phyloP scores from a whole-genome alignment of 1,139 yeast species.

The Spencermartinsiella ligniputridi region DNA sequence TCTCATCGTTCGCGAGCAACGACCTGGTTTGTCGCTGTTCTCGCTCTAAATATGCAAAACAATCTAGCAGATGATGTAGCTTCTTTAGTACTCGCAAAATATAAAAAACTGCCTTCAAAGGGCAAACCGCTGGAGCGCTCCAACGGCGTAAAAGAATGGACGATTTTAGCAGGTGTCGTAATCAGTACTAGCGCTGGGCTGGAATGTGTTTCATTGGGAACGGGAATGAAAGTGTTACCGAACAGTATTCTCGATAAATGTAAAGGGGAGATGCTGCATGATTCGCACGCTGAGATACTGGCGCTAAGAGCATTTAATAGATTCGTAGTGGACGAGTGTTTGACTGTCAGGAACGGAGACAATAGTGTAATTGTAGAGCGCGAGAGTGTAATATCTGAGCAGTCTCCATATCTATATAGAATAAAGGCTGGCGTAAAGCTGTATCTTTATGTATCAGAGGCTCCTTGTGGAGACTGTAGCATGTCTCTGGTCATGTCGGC shows the following conservation, averaged over 20 bases:
- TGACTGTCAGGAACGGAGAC: slow-evolving; percentile 4
- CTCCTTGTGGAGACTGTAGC: slow-evolving; percentile 93
- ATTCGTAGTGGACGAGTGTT: slow-evolving; percentile 37
- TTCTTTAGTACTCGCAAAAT: slow-evolving; percentile 30
- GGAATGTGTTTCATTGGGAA: slow-evolving; percentile 49
- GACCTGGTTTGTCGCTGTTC: too few relatives aligned
- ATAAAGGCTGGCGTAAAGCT: slow-evolving; percentile 38
- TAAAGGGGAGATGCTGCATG: slow-evolving; percentile 67
- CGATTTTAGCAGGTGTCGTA: slow-evolving; percentile 72
- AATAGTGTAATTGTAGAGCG: slow-evolving; percentile 5
- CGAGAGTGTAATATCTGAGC: slow-evolving; percentile 7
- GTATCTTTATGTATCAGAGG: slow-evolving; percentile 67
- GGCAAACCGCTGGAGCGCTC: slow-evolving; percentile 59
- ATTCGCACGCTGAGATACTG: slow-evolving; percentile 83
- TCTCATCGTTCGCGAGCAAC: background rate
- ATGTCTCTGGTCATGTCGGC: slow-evolving; percentile 42
- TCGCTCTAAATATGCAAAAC: background rate
- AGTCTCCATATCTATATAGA: slow-evolving; percentile 21
- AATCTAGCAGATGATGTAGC: slow-evolving; percentile 31
- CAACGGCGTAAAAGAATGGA: slow-evolving; percentile 74
- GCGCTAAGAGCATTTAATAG: slow-evolving; percentile 64
- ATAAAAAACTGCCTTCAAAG: slow-evolving; percentile 34
- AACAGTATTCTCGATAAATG: slow-evolving; percentile 36
- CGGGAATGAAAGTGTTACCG: slow-evolving; percentile 82
- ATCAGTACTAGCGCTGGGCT: slow-evolving; percentile 36